Base-by-base conservation (phyloP, 2,329 filamentous ascomycete species). In the Aspergillus alliaceus region DNA sequence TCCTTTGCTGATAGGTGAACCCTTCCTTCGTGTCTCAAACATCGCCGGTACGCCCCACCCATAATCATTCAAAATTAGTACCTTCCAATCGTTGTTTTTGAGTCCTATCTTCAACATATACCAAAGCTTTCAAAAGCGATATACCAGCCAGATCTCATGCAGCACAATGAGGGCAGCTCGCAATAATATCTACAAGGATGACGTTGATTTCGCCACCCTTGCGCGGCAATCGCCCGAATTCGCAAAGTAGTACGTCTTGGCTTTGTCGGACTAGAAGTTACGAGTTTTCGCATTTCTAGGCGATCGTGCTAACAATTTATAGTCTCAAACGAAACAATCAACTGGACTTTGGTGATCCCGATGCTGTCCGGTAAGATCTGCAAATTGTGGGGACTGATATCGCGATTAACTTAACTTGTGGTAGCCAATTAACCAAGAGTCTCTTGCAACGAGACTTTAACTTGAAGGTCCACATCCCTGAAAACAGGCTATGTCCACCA, bases 401-500 rank as follows among this genome's bases (percentile, higher is more conserved):
- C 9, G 22, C 59, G 51, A 66, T 53, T 59, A 34, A 61, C 52
- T 51, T 42, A 29, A 29, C 5, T n/a, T n/a, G 27, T 20, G 7
- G 32, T 59, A 85, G 84, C 65, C 77, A 83, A 65, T 80, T 98
- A 49, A 96, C 93, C 11, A 92, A 89, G 69, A 87, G 88, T 18
- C 80, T 97, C 1, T 80, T 98, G 18, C 85, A 84, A 58, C 75
- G 83, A 14, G 88, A 97, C 72, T 98, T 97, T 72, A 82, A 80
- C 12, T 75, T 98, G 8, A 68, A 79, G 1, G 77, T 97, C 14
- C 80, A 88, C 6, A 79, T 98, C 1, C 92, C 92, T 0, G 76
- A 83, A 25, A 87, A 96, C 72, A 82, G 93, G 22, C 80, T 99
- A 1, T 98, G 93, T 69, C 95, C 93, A 12, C 91, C 93, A 1